A percentile compares a stretch with the other conserved stretches of the same genome.
Evolutionary conservation across 2,329 filamentous ascomycete species (phyloP).

Genomic region (Colletotrichum tropicicola): DNA sequence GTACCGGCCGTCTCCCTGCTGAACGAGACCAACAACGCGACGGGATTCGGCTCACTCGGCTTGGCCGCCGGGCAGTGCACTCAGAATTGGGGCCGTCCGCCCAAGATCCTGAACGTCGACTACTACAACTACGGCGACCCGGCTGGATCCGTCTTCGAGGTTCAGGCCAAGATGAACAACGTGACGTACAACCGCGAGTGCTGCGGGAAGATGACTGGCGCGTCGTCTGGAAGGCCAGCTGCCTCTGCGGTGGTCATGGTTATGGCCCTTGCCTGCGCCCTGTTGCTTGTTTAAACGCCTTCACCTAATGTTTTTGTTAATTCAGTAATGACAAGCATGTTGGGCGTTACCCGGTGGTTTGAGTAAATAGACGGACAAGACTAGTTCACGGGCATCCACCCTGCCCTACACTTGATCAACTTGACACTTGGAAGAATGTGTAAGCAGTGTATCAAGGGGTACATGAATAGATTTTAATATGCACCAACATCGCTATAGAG

Average conservation of each 20-base stretch:
- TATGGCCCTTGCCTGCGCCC: slow-evolving; percentile 16
- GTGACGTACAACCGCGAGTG: slow-evolving; percentile 72
- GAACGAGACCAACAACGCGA: slow-evolving; percentile 76
- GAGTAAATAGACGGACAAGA: no score
- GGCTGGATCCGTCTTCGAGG: slow-evolving; percentile 79
- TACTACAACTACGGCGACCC: slow-evolving; percentile 79
- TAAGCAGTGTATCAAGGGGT: no score
- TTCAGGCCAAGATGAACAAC: slow-evolving; percentile 74
- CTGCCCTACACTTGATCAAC: no score
- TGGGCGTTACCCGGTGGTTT: no score
- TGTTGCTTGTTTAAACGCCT: slow-evolving; percentile 13
- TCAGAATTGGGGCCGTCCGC: slow-evolving; percentile 70
- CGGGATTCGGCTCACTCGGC: slow-evolving; percentile 74
- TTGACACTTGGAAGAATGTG: no score
- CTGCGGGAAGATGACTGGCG: slow-evolving; percentile 56
- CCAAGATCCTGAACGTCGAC: slow-evolving; percentile 84
- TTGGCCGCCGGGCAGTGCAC: slow-evolving; percentile 69
- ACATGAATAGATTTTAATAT: no score
- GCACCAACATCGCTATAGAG: no score
- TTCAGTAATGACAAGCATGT: slow-evolving; percentile 7
- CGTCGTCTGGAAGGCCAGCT: slow-evolving; percentile 13
- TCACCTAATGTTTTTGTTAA: background rate
- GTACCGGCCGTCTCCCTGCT: slow-evolving; percentile 77
- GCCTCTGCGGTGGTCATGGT: slow-evolving; percentile 1
- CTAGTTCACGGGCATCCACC: no score